Evolutionary conservation across 495 filamentous ascomycete genomes (phyloP).

Genomic region (Collariella sp.): DNA sequence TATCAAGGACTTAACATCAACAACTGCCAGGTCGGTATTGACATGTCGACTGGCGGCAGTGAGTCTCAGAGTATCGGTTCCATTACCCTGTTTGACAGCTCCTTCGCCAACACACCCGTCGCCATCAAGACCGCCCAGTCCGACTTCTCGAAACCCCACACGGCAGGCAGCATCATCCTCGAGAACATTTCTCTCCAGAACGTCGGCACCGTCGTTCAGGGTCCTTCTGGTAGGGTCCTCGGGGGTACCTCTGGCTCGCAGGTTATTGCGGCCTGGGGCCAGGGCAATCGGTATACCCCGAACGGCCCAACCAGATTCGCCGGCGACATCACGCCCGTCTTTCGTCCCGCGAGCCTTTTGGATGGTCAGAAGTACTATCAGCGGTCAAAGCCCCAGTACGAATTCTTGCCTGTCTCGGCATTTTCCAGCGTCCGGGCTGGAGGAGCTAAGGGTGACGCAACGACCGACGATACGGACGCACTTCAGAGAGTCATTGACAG

Average conservation of each 20-base stretch:
- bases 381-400: slow-evolving; percentile 63
- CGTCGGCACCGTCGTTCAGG: slow-evolving; percentile 47
- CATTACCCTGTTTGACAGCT: slow-evolving; percentile 68
- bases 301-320: slow-evolving; percentile 32
- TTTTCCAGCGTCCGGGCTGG: slow-evolving; percentile 62
- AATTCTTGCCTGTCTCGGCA: slow-evolving; percentile 39
- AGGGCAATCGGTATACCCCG: slow-evolving; percentile 34
- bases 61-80: slow-evolving; percentile 56
- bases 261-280: slow-evolving; percentile 43
- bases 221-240: slow-evolving; percentile 42
- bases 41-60: slow-evolving; percentile 41
- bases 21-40: slow-evolving; percentile 57
- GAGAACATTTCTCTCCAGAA: slow-evolving; percentile 61
- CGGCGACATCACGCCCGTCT: slow-evolving; percentile 28
- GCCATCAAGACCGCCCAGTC: slow-evolving; percentile 41
- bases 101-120: slow-evolving; percentile 56
- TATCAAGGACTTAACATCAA: slow-evolving; percentile 60
- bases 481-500: slow-evolving; percentile 61
- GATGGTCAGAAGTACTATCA: slow-evolving; percentile 42
- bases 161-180: slow-evolving; percentile 43
- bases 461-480: slow-evolving; percentile 53
- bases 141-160: slow-evolving; percentile 35
- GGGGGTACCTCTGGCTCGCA: slow-evolving; percentile 46
- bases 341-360: slow-evolving; percentile 31
- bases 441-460: slow-evolving; percentile 68